These are phyloP conservation scores for Onygenales sp. DNA, from an alignment of 2,329 filamentous ascomycete genomes.

Conservation along the genomic window DNA sequence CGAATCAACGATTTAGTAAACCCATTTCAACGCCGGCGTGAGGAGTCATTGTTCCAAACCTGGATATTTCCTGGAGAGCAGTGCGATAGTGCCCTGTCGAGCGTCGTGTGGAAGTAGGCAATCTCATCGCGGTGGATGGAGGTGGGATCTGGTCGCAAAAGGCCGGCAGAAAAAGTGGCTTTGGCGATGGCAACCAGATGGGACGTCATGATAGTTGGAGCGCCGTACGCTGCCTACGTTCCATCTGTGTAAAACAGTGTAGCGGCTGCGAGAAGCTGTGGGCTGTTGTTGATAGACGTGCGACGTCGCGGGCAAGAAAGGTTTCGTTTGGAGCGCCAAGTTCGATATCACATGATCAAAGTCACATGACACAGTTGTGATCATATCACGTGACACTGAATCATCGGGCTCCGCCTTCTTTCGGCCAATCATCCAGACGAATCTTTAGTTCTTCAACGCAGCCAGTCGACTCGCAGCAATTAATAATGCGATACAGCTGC, in stretches of 20 bases:
- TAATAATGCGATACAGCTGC: not conserved
- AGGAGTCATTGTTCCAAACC: conserved; percentile 54
- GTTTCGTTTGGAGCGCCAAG: not conserved
- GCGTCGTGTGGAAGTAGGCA: conserved; percentile 55
- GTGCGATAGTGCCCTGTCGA: conserved; percentile 56
- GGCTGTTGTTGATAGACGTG: not conserved
- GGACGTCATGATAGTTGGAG: conserved; percentile 47
- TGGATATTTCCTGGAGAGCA: conserved; percentile 77
- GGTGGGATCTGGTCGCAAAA: conserved; percentile 64
- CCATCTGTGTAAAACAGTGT: not conserved
- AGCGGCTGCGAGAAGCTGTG: not conserved
- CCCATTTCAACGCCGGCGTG: conserved; percentile 15
- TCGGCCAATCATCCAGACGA: not conserved
- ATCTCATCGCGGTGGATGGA: conserved; percentile 61
- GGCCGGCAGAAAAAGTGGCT: conserved; percentile 63
- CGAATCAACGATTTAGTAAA: conserved; percentile 26
- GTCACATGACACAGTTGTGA: too few relatives aligned
- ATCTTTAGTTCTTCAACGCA: not conserved
- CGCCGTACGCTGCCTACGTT: not conserved
- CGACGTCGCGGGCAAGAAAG: too few relatives aligned
- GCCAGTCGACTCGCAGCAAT: not conserved
- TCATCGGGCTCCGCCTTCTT: not conserved
- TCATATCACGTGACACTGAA: not conserved
- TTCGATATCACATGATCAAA: not conserved
- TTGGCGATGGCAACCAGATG: conserved; percentile 68